Base-by-base conservation (phyloP, 768 basidiomycete species). In the Podaxis sp. region DNA sequence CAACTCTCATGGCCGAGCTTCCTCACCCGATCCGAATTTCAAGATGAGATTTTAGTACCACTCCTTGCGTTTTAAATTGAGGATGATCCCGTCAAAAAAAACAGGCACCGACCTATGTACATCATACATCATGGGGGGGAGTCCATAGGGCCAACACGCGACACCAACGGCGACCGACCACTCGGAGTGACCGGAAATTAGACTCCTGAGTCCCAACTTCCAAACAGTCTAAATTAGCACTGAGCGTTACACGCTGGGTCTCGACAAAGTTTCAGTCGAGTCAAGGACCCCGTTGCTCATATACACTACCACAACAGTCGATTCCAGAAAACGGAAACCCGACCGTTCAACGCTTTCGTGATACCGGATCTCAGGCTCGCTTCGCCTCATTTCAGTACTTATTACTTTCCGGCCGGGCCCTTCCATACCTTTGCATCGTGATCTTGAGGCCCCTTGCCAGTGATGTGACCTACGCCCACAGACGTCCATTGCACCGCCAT, bases 111-210 rank as follows among this genome's bases (percentile, higher is more conserved):
- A 50, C 49, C 49, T 30, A 5, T 55, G 13, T 53, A 56, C 54
- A 56, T 56, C 56, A 56, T 33, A 12, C 26, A 22, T 50, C 26
- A 26, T 46, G n/a, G 24, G 54, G 20, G 28, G 22, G 10, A n/a
- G 36, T 15, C 8, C 44, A 56, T 8, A 44, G 41, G n/a, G 20
- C 15, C 20, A 41, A 41, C 56, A 57, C 56, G 56, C 56, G 41
- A 44, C 38, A 44, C 40, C 56, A 57, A 24, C 56, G 41, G 56
- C 41, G 49, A 59, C 49, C 40, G 56, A 56, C 24, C 17, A 40
- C 40, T 56, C 56, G 56, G 40, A 46, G 26, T 15, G 40, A 56
- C 41, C 56, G 56, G 38, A 44, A 30, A 56, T 56, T 56, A 56
- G 41, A 40, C 56, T 56, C 37, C 13, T 15, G 41, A 26, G 40